phyloP scores from a whole-genome alignment of 345 rosid genomes.

The Acer negundo region DNA sequence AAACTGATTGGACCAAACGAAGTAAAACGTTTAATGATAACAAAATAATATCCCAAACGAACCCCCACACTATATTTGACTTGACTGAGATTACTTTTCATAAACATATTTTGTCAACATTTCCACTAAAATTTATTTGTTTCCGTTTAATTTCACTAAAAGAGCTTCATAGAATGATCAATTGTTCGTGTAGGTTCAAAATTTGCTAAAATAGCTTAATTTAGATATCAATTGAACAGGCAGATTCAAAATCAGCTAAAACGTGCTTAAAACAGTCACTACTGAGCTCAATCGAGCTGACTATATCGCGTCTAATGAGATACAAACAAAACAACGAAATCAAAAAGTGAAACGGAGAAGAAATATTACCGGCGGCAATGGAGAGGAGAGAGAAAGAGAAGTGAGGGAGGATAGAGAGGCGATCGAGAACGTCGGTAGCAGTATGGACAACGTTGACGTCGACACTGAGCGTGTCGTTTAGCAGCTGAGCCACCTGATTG shows the following conservation, averaged over 20 bases:
- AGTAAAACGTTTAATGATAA: background rate
- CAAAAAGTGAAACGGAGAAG: background rate
- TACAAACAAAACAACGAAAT: background rate
- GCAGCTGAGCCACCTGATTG: slow-evolving; percentile 47
- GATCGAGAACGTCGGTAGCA: slow-evolving; percentile 68
- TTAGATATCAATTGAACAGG: background rate
- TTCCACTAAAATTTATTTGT: background rate
- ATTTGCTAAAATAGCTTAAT: background rate
- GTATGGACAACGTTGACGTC: slow-evolving; percentile 50
- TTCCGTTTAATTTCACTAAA: background rate
- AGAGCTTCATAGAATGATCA: background rate
- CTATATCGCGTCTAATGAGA: background rate
- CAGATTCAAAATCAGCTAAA: background rate
- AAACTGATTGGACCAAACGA: background rate
- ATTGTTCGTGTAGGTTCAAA: background rate
- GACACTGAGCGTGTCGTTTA: slow-evolving; percentile 61
- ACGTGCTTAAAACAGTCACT: background rate
- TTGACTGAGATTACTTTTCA: background rate
- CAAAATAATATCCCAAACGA: background rate
- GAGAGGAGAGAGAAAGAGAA: slow-evolving; percentile 77
- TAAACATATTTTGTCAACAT: background rate
- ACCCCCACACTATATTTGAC: background rate
- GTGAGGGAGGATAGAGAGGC: slow-evolving; percentile 59
- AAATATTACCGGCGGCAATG: slow-evolving; percentile 50
- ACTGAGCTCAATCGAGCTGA: background rate